Evolutionary conservation across 257 asterid genomes (phyloP).

Genomic region (Forsythia viridissima): DNA sequence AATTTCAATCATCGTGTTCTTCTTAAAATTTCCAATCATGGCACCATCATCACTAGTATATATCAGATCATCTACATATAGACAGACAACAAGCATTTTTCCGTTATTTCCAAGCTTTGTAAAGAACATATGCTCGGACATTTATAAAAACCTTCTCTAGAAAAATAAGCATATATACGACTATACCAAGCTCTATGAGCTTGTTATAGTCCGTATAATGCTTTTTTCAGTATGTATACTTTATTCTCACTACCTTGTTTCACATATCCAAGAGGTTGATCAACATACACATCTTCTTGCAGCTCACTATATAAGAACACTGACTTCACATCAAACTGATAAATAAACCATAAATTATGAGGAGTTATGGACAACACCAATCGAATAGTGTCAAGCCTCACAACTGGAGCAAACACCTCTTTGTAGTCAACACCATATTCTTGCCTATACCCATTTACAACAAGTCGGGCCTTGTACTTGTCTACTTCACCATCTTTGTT

Average conservation of each 20-base stretch:
- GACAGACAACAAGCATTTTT: not conserved
- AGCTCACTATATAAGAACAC: not conserved
- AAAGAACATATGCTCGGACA: not conserved
- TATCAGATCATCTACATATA: not conserved
- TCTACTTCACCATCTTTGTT: too few species aligned
- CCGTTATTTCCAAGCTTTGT: not conserved
- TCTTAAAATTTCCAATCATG: not conserved
- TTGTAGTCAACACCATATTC: too few species aligned
- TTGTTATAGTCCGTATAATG: too few species aligned
- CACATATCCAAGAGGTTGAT: too few species aligned
- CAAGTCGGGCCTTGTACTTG: too few species aligned
- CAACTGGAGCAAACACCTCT: not conserved
- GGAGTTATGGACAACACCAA: not conserved
- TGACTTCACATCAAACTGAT: not conserved
- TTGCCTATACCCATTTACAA: too few species aligned
- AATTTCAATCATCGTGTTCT: not conserved
- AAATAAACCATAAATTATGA: not conserved
- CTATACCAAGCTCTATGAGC: too few species aligned
- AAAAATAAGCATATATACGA: not conserved
- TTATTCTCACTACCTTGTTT: too few species aligned
- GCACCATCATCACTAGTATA: not conserved
- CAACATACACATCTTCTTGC: not conserved
- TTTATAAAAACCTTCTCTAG: not conserved
- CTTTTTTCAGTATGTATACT: too few species aligned
- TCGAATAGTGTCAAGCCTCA: not conserved